phyloP scores from a whole-genome alignment of 306 rosid species.

The Glycine tomentella region DNA sequence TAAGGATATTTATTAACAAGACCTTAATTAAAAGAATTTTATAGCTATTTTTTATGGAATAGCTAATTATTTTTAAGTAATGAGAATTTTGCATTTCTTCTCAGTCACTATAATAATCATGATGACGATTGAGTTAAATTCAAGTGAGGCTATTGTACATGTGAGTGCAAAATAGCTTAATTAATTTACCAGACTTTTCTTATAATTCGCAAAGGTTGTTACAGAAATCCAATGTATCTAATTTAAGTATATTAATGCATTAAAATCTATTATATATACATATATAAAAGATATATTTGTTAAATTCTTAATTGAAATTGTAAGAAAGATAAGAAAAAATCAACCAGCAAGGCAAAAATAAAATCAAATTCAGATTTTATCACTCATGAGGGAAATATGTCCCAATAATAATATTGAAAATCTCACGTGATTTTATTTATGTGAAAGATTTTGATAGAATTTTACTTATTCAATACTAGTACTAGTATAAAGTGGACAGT shows the following conservation, averaged over 20 bases:
- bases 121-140: not conserved
- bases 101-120: not conserved
- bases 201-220: not conserved
- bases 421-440: no score
- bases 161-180: not conserved
- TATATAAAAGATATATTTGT: not conserved
- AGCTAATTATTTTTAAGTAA: not conserved
- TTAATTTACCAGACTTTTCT: not conserved
- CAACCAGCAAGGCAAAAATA: no score
- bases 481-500: no score
- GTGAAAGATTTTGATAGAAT: no score
- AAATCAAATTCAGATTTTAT: no score
- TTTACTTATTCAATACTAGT: no score
- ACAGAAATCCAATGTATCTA: not conserved
- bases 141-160: not conserved
- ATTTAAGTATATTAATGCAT: not conserved
- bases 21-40: no score
- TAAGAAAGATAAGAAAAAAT: not conserved
- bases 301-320: not conserved
- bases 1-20: no score
- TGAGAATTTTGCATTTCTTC: not conserved
- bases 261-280: not conserved
- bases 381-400: no score
- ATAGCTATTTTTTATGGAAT: not conserved
- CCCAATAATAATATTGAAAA: no score